Base-by-base conservation (phyloP, 768 basidiomycete genomes). In the Russula emetica region DNA sequence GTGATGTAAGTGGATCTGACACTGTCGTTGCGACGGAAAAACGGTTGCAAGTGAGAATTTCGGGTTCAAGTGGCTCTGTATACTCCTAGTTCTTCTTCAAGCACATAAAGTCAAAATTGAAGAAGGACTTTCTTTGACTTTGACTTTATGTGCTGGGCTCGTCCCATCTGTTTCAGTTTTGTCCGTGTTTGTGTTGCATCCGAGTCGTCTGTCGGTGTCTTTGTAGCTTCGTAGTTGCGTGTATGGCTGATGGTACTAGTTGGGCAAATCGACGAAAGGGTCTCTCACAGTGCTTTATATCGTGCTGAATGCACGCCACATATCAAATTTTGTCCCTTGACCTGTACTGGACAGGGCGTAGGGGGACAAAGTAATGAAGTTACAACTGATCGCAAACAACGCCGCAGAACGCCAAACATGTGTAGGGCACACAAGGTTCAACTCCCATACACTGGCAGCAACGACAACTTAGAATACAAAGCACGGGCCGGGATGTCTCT, bases 241-340 rank as follows among this genome's bases (percentile, higher is more conserved):
- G 28, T 20, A 18, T 32, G 28, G 22, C 24, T 18, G 40, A 22
- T 24, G 16, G 38, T n/a, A n/a, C n/a, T n/a, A n/a, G 36, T 44
- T 28, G 30, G 22, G 40, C 16, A 32, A 50, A 24, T 51, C 11
- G 10, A 36, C 16, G 42, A 53, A 54, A 6, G n/a, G 8, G 26
- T n/a, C 16, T 51, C 42, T 59, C 34, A 16, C 44, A 20, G n/a
- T 36, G 3, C 28, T 40, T 60, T 59, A 59, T 63, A 58, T 18
- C 3, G 6, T 40, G 9, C 24, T 16, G 62, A 18, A 16, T 40
- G 38, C 24, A 13, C 38, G 32, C 40, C n/a, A 13, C 6, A 11
- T 1, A 44, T 55, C 2, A 3, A 9, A 44, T 55, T 0, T 36
- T 16, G 16, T 20, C 9, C 32, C 38, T 3, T 55, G 10, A 26